Percentiles rank a stretch among this genome's conserved stretches.
Conservation (phyloP, 1,284 basidiomycete species). For the Irpex rosettiformis region DNA sequence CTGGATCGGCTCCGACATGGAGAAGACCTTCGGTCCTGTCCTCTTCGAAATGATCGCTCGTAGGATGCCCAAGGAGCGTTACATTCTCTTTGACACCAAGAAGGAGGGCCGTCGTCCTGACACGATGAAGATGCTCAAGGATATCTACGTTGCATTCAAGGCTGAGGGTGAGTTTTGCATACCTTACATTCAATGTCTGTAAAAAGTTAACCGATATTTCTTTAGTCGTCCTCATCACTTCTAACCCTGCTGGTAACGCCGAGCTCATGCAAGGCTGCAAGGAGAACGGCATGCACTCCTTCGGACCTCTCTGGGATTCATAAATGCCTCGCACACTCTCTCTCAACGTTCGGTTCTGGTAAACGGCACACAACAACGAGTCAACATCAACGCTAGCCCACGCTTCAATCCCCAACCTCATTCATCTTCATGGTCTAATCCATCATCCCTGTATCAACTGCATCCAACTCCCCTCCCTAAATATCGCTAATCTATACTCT, state of each 20-base stretch:
- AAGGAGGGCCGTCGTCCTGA: constrained; percentile 42
- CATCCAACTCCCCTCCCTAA: not conserved
- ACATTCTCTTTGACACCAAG: constrained; percentile 58
- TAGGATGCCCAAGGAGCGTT: constrained; percentile 45
- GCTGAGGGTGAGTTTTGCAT: constrained; percentile 31
- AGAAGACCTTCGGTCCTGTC: constrained; percentile 34
- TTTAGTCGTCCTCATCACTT: constrained; percentile 11
- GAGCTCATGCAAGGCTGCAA: constrained; percentile 14
- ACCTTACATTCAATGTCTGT: not conserved
- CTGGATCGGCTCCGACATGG: constrained; percentile 42
- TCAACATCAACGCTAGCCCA: not conserved
- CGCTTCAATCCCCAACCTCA: not conserved
- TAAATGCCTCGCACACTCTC: constrained; percentile 1
- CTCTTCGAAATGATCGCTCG: constrained; percentile 41
- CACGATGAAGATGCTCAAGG: constrained; percentile 32
- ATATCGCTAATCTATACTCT: not conserved
- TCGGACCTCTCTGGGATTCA: constrained; percentile 14
- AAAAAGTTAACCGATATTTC: not conserved
- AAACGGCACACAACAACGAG: not conserved
- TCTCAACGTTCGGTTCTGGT: not conserved
- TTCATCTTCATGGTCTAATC: not conserved
- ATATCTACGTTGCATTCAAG: constrained; percentile 29
- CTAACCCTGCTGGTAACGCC: constrained; percentile 11
- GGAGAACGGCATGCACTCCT: constrained; percentile 14
- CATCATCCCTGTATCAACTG: not conserved